phyloP scores from a whole-genome alignment of 805 yeast genomes.

The Candida lessepsii region DNA sequence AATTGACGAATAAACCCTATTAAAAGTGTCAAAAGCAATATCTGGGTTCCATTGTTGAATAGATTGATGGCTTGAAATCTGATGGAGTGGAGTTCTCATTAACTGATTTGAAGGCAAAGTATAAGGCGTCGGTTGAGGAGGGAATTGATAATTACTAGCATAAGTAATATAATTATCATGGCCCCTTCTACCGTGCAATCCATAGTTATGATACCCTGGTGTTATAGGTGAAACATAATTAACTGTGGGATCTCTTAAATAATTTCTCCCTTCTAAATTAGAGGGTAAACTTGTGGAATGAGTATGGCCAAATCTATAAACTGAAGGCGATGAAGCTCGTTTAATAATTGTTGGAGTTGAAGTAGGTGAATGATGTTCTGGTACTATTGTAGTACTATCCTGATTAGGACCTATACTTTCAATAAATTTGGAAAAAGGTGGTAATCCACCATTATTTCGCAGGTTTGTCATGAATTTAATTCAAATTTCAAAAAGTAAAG shows the following conservation, averaged over 20 bases:
- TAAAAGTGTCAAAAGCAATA: neutral
- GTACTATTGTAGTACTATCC: neutral
- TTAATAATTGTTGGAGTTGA: neutral
- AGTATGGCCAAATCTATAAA: constrained; percentile 2
- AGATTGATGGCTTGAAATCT: neutral
- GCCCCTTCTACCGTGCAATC: neutral
- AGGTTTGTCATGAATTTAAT: constrained; percentile 3
- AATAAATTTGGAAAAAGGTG: constrained; percentile 12
- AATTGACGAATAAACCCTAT: constrained; percentile 5
- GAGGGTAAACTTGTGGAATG: constrained; percentile 9
- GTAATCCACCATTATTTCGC: constrained; percentile 8
- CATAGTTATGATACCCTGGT: constrained; percentile 3
- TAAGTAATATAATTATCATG: neutral
- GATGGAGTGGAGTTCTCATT: neutral
- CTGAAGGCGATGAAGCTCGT: neutral
- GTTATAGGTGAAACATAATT: neutral
- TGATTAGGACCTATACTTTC: constrained; percentile 4
- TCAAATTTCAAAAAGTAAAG: neutral
- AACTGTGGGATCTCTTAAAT: neutral
- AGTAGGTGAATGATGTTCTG: neutral
- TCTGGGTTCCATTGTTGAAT: constrained; percentile 4
- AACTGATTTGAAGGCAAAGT: neutral
- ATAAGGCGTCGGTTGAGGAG: neutral
- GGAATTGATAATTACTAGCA: constrained; percentile 9
- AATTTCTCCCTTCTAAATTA: constrained; percentile 4